Evolutionary conservation across 768 basidiomycete genomes (phyloP), one percentile per base, ranked within the genome.

Genomic region (Leccinum arenicola): DNA sequence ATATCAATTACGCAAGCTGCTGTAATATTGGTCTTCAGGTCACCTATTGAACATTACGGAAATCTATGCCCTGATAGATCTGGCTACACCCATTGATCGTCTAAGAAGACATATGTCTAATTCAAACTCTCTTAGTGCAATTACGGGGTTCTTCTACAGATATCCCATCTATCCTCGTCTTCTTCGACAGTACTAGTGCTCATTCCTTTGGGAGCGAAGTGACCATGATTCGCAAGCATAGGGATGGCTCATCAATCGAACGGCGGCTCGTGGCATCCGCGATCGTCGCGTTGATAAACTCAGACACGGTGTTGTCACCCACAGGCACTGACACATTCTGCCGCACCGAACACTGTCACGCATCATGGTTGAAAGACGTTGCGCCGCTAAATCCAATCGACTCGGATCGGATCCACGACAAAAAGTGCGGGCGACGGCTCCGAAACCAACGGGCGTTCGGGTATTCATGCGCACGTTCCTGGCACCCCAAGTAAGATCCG

Each of bases 291-390:
- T 8, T 63, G 19, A 55, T 62, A 36, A 14, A 15, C 36, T 36
- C 14, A 36, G 14, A 36, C 35, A 62, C 4, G 25, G 25, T n/a
- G 59, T 61, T 4, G 54, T 54, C 27, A 61, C 14, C n/a, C 59
- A 64, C 43, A 56, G 55, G 10, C 17, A 64, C 3, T 64, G 49
- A 49, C 12, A 60, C 6, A 7, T 56, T 43, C 43, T 43, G n/a
- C 48, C 19, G 47, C 10, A 21, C 9, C 35, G 35, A 50, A 49
- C 54, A 8, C 11, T 10, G 49, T 12, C 35, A 33, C 25, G 11
- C 33, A 33, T 12, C 33, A 35, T 35, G 33, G 21, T 4, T 1
- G 11, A n/a, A 10, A n/a, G 40, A 43, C n/a, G 9, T 43, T 43
- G 40, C 6, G 40, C n/a, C 9, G 43, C n/a, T 11, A 45, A 45